These are phyloP conservation scores for Saitozyma podzolica DNA, from an alignment of 768 basidiomycete genomes.

Conservation along the genomic window DNA sequence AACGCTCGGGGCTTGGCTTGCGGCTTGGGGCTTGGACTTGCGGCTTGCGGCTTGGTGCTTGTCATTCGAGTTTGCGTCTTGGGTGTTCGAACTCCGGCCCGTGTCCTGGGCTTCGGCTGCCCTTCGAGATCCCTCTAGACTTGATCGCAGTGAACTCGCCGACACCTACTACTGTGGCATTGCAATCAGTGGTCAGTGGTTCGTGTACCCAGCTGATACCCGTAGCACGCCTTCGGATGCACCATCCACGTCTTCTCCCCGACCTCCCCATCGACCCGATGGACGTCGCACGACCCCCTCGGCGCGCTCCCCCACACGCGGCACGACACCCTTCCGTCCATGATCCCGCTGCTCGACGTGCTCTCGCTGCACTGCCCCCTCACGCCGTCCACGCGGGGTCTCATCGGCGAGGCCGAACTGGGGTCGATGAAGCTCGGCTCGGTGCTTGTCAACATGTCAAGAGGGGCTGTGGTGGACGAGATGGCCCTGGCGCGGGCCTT, in stretches of 20 bases:
- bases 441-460: conserved; percentile 52
- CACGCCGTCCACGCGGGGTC: conserved; percentile 34
- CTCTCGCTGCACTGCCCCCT: conserved; percentile 53
- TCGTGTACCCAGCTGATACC: no score
- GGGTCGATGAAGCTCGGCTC: conserved; percentile 39
- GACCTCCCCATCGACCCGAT: conserved; percentile 36
- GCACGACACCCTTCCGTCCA: conserved; percentile 37
- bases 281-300: conserved; percentile 20
- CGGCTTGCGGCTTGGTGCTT: no score
- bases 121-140: no score
- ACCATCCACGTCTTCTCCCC: conserved; percentile 48
- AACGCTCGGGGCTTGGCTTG: no score
- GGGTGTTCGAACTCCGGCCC: no score
- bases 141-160: no score
- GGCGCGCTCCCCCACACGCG: conserved; percentile 40
- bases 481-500: conserved; percentile 33
- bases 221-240: conserved; percentile 39
- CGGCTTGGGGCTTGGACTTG: no score
- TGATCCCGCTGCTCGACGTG: conserved; percentile 46
- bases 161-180: no score
- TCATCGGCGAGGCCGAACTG: conserved; percentile 45
- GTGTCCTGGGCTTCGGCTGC: no score
- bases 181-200: no score
- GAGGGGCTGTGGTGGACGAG: conserved; percentile 51
- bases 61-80: no score